Base-by-base conservation (phyloP, 768 basidiomycete genomes). In the Lenzites betulinus region DNA sequence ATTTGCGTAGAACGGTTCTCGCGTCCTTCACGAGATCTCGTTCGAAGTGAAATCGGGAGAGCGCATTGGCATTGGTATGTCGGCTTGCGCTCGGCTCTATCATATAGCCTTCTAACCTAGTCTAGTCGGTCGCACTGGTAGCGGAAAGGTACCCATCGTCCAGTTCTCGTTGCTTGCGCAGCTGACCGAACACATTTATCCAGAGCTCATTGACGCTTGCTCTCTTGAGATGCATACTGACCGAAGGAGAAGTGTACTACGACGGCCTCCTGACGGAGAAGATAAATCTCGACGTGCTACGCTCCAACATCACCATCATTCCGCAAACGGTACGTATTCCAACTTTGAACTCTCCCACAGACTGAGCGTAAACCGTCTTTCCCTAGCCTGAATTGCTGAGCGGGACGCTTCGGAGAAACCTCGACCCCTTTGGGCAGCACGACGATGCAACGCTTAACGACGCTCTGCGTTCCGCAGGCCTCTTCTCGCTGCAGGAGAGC, bases 121-220 rank as follows among this genome's bases (percentile, higher is more conserved):
- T 43, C n/a, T 25, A 81, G 83, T 86, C 35, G 85, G 85, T 3
- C 72, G 84, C 20, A 87, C 85, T 2, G 85, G 85, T 16, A 81
- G 80, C 66, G 85, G 85, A 44, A 81, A 81, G 73, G 76, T 75
- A 51, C 30, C 16, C 33, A 16, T 39, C 26, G 41, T 26, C 5
- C 39, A 46, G 70, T 52, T 16, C 61, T 56, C 18, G 53, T 59
- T 39, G 46, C 58, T 47, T 41, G 26, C 41, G 35, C 8, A 13
- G 6, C 13, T 25, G 2, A 35, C 22, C 26, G n/a, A 15, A 16
- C 58, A 33, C 55, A 12, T 4, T 9, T n/a, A 3, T 35, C 13
- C 65, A 80, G 78, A 80, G 79, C 58, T 80, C 80, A 7, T 60
- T 83, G 62, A 83, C 83, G 1, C 71, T 87, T 16, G 76, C 84